Base-by-base conservation (phyloP, 2,329 filamentous ascomycete species). In the Cytospora chrysosperma region DNA sequence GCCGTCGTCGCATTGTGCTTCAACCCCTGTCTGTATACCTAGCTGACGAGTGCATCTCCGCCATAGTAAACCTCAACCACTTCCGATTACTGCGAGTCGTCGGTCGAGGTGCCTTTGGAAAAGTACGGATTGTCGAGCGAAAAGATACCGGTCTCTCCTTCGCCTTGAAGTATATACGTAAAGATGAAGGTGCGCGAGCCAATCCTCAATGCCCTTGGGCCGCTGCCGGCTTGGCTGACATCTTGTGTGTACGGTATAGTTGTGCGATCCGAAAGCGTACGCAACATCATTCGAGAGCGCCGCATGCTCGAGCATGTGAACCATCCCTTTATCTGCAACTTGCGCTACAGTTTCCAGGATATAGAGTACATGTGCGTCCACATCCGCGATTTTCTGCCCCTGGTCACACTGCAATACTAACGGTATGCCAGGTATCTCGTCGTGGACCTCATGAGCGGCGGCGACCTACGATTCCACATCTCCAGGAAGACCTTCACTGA, bases 311-410 rank as follows among this genome's bases (percentile, higher is more conserved):
- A 99, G 79, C 93, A 98, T 76, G 85, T 99, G 71, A 97, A 97
- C 75, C 95, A 99, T 73, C 93, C 94, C 28, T 99, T 98, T 76
- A 90, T 99, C 70, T 98, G 94, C 81, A 99, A 99, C 77, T 81
- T 99, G 81, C 91, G 95, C 72, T 99, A 98, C 80, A 97, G 93
- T 78, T 99, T 99, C 75, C 95, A 99, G 78, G 95, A 99, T 77
- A 93, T 98, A 71, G 95, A 99, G 77, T 99, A 99, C 78, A 90
- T 99, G 92, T 97, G 82, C 73, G 91, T 76, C 64, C 28, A 47
- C 28, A 21, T 34, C 37, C 32, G n/a, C 15, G 26, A 30, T 37
- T n/a, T 24, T 21, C 27, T 28, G 2, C 24, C 24, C 51, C n/a
- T 13, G 4, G 27, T n/a, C 52, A n/a, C 30, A 19, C 10, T 37